Conservation (phyloP, 108 stramenopile species). For the Hondaea fermentalgiana region DNA sequence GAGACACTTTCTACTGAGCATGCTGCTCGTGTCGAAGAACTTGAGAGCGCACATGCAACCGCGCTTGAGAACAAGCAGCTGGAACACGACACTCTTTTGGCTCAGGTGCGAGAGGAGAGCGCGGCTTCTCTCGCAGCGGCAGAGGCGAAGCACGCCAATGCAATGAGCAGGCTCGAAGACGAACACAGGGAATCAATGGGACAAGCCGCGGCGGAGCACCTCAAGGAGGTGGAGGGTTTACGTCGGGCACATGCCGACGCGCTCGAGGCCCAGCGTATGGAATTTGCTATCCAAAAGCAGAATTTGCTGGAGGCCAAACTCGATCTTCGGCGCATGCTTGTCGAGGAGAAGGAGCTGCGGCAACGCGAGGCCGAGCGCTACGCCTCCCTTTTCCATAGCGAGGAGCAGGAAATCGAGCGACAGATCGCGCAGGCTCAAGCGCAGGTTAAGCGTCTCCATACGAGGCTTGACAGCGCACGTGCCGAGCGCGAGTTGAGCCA, state of each 20-base stretch:
- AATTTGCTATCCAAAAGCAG: background rate
- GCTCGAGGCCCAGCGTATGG: background rate
- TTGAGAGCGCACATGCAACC: background rate
- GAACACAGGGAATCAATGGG: background rate
- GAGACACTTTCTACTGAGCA: background rate
- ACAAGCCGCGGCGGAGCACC: background rate
- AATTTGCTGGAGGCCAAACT: background rate
- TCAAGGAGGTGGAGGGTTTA: background rate
- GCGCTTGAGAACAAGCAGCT: background rate
- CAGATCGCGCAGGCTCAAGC: background rate
- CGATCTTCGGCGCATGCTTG: background rate
- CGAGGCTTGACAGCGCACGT: background rate
- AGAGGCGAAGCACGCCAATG: background rate
- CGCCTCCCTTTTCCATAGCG: background rate
- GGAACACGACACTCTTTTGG: background rate
- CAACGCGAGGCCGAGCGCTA: background rate
- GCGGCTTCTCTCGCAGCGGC: background rate
- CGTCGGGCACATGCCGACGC: background rate
- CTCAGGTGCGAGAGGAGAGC: background rate
- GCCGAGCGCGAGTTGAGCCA: slow-evolving; percentile 10
- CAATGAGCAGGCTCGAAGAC: background rate
- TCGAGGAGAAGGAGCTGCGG: background rate
- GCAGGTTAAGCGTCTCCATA: background rate
- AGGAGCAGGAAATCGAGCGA: background rate
- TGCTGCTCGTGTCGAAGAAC: background rate